Conservation (phyloP, 2,329 filamentous ascomycete species). For the Fusarium dlaminii region DNA sequence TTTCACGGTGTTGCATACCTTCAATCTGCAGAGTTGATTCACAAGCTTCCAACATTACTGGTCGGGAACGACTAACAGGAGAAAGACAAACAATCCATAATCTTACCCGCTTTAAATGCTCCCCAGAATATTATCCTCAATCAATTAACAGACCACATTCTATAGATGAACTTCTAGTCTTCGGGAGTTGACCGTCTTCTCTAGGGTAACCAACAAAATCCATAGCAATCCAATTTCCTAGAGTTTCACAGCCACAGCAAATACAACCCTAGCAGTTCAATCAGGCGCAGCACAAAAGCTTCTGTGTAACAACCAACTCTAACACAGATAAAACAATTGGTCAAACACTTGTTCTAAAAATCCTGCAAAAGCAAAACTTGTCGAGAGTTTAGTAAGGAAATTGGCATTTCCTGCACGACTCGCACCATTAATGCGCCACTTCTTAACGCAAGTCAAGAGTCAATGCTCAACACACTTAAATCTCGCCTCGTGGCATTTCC, state of each 20-base stretch:
- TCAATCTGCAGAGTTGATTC: rapidly evolving
- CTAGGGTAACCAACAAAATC: neutral
- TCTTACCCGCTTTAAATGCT: rapidly evolving
- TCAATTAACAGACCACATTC: rapidly evolving
- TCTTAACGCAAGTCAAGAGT: neutral
- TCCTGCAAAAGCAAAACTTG: neutral
- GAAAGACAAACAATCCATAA: rapidly evolving
- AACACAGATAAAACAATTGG: neutral
- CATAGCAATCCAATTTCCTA: neutral
- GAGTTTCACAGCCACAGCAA: neutral
- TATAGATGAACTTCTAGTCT: rapidly evolving
- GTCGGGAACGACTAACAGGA: rapidly evolving
- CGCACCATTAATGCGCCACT: neutral
- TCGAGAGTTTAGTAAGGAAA: neutral
- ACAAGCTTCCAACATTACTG: neutral
- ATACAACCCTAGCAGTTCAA: neutral
- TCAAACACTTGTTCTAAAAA: neutral
- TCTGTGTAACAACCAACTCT: neutral
- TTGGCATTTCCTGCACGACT: neutral
- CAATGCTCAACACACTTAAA: neutral
- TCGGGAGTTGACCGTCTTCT: neutral
- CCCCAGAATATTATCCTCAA: rapidly evolving
- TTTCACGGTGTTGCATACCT: no score
- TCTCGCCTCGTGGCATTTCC: neutral
- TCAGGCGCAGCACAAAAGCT: neutral